These are phyloP conservation scores for Craspedostauros australis DNA, from an alignment of 108 stramenopile species.

Conservation along the genomic window DNA sequence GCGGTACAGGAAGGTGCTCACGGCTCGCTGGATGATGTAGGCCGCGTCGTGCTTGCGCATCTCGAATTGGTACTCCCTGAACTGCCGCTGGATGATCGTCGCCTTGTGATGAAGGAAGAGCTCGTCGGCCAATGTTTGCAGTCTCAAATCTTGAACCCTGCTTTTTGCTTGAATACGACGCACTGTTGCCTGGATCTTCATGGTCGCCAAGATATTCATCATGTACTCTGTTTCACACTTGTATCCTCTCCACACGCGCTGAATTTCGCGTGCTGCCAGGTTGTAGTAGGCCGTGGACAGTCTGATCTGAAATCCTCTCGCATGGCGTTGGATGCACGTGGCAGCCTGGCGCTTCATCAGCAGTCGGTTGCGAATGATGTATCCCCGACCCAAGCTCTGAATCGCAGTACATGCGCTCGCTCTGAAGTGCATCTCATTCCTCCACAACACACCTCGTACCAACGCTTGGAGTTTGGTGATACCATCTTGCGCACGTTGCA, in stretches of 20 bases:
- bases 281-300: constrained; percentile 16
- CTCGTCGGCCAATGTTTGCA: constrained; percentile 7
- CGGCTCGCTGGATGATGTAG: constrained; percentile 11
- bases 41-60: constrained; percentile 7
- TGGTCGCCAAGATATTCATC: constrained; percentile 18
- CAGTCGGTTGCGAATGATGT: constrained; percentile 10
- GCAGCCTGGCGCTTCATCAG: constrained; percentile 18
- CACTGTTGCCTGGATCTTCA: constrained; percentile 40
- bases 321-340: constrained; percentile 29
- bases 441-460: constrained; percentile 3
- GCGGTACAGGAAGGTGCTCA: constrained; percentile 7
- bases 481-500: not conserved
- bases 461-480: constrained; percentile 18
- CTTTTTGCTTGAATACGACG: constrained; percentile 11
- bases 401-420: constrained; percentile 24
- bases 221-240: constrained; percentile 24
- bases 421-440: not conserved
- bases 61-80: constrained; percentile 6
- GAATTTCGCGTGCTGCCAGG: constrained; percentile 62
- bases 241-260: constrained; percentile 65
- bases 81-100: constrained; percentile 11
- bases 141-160: not conserved
- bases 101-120: constrained; percentile 21
- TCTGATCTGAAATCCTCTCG: constrained; percentile 26
- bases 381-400: constrained; percentile 30